Evolutionary conservation across 2,329 filamentous ascomycete genomes (phyloP), one percentile per base, ranked within the genome.

Genomic region (Metarhizium brunneum): DNA sequence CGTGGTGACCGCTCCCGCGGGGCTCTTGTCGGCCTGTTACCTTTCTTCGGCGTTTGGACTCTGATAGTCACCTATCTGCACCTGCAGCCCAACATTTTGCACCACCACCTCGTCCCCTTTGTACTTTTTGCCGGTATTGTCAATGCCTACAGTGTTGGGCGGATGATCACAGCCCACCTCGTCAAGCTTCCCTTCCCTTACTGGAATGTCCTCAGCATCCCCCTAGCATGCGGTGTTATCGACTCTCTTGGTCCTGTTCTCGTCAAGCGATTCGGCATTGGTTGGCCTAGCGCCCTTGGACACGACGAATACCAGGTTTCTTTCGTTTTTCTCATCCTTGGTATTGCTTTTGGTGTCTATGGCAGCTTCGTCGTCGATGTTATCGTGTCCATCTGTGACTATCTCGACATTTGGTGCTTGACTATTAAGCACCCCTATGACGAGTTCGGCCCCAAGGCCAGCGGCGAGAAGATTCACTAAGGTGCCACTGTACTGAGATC

Each of bases 311-410:
- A 95, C 69, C 91, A 96, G 74, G 87, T 96, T 51, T 88, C 90
- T 2, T 96, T 92, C 71, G 82, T 96, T 68, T 97, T 96, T 72
- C 81, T 85, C 67, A 92, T 92, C 75, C 75, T 97, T 29, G 94
- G 94, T 29, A 74, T 90, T 57, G 88, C 87, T 0, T 70, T 96
- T 50, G 94, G 94, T 38, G 85, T 97, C n/a, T 96, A 99, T 73
- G 92, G 90, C 58, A 96, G 91, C 70, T 99, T 99, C 69, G 90
- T 97, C 56, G 88, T 95, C 36, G 94, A 97, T 69, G 92, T 97
- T 56, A 96, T 99, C 62, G 90, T 94, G 57, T 95, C 90, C 35
- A 97, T 99, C 64, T 99, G 94, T 73, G 94, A 99, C 70, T 96
- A 95, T 69, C 79, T 97, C 58, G 94, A 99, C 69, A 99, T 99